phyloP scores from a whole-genome alignment of 768 basidiomycete species.

The Mycena venus region DNA sequence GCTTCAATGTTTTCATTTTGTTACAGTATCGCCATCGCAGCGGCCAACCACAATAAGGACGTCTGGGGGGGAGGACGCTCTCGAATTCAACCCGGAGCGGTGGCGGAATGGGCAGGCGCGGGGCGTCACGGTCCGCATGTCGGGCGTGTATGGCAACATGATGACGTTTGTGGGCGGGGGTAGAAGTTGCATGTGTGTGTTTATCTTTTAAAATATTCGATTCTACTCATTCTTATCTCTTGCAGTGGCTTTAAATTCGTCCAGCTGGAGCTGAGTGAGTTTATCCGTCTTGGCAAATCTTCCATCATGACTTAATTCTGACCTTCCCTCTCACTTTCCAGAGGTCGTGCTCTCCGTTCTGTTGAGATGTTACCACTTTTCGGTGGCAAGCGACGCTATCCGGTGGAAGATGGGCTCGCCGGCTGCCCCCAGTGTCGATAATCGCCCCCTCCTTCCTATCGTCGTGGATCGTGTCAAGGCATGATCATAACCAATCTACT shows the following conservation, averaged over 20 bases:
- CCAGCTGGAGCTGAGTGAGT: conserved; percentile 20
- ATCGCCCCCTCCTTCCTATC: conserved; percentile 15
- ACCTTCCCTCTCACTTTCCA: background rate
- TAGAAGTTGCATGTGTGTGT: conserved; percentile 22
- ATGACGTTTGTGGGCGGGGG: conserved; percentile 26
- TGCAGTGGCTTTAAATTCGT: conserved; percentile 27
- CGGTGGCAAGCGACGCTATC: background rate
- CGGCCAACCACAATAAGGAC: conserved; percentile 19
- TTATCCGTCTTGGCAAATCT: background rate
- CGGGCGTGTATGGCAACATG: conserved; percentile 24
- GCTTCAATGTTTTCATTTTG: too few species aligned
- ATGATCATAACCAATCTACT: too few species aligned
- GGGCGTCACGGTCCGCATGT: conserved; percentile 12
- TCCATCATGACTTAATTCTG: background rate
- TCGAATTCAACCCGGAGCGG: conserved; percentile 20
- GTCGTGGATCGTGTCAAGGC: background rate
- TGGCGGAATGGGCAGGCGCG: conserved; percentile 12
- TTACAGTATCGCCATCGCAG: conserved; percentile 50
- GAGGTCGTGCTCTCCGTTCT: conserved; percentile 23
- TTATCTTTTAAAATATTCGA: background rate
- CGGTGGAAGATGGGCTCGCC: conserved; percentile 19
- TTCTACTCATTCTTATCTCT: background rate
- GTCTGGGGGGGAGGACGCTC: conserved; percentile 23
- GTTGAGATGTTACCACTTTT: conserved; percentile 13
- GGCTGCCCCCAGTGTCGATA: conserved; percentile 14